phyloP scores from a whole-genome alignment of 345 rosid species.

The Arabidopsis thaliana region TAIR10.1 NC_003070.9:20988501-20989000 shows the following conservation, averaged over 20 bases:
- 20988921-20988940: constrained; percentile 44
- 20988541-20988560: neutral
- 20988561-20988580: neutral
- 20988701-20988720: constrained; percentile 64
- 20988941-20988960: constrained; percentile 45
- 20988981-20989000: constrained; percentile 51
- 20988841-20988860: constrained; percentile 39
- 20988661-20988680: constrained; percentile 64
- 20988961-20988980: constrained; percentile 38
- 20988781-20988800: neutral
- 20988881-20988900: constrained; percentile 51
- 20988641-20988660: constrained; percentile 82
- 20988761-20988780: neutral
- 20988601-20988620: constrained; percentile 45
- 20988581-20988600: neutral
- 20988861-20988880: constrained; percentile 61
- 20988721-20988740: constrained; percentile 63
- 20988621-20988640: constrained; percentile 76
- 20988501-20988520: constrained; percentile 41
- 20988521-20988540: constrained; percentile 4
- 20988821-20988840: constrained; percentile 11
- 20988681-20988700: constrained; percentile 63
- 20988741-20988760: neutral
- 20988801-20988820: neutral
- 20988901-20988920: constrained; percentile 40